Conservation (phyloP, 2,329 filamentous ascomycete genomes). For the Aspergillus latus region DNA sequence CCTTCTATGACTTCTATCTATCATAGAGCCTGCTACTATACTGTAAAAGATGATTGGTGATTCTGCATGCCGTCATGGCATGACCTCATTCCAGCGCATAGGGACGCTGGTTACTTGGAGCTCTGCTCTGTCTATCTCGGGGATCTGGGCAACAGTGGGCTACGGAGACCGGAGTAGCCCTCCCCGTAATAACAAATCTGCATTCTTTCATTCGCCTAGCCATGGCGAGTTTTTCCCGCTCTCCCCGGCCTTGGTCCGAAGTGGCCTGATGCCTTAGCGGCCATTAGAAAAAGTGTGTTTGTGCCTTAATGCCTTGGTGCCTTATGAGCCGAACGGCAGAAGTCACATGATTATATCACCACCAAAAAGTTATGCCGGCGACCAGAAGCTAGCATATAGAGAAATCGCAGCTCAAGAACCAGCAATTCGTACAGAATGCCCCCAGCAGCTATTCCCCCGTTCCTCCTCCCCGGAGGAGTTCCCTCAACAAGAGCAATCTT, state of each 20-base stretch:
- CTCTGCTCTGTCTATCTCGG: background rate
- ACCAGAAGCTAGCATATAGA: background rate
- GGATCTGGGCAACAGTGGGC: background rate
- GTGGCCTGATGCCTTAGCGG: slow-evolving; percentile 17
- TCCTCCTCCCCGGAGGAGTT: slow-evolving; percentile 63
- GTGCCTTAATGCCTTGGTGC: background rate
- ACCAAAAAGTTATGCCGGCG: background rate
- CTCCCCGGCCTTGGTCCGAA: slow-evolving; percentile 14
- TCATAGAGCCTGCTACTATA: background rate
- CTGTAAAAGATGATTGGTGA: background rate
- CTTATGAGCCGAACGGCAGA: background rate
- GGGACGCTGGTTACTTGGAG: background rate
- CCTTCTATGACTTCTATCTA: background rate
- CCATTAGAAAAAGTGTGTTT: background rate
- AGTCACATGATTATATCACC: background rate
- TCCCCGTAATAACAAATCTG: slow-evolving; percentile 16
- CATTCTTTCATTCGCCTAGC: slow-evolving; percentile 17
- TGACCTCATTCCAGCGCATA: slow-evolving; percentile 9
- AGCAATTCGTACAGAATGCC: background rate
- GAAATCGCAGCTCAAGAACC: background rate
- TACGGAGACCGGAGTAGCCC: background rate
- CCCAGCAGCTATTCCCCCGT: slow-evolving; percentile 56
- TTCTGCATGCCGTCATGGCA: slow-evolving; percentile 6
- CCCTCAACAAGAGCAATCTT: slow-evolving; percentile 33
- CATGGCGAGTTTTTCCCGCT: slow-evolving; percentile 15